Percentiles rank a stretch among this genome's conserved stretches.
Conservation (phyloP, 352 stramenopile genomes). For the Salisapilia sapeloensis region DNA sequence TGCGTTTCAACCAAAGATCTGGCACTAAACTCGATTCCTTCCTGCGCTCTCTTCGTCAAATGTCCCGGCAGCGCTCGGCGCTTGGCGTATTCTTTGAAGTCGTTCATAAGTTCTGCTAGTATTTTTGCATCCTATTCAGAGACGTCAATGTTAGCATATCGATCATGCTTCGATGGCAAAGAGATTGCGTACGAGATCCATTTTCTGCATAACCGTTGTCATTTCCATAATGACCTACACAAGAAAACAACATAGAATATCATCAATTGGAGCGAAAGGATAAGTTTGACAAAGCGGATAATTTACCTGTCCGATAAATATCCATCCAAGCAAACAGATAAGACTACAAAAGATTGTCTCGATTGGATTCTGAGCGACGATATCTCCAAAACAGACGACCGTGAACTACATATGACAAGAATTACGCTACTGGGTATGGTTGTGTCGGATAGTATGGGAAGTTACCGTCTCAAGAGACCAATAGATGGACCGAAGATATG, state of each 20-base stretch:
- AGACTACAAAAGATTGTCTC: conserved; percentile 38
- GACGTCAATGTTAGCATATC: no score
- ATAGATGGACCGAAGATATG: conserved; percentile 67
- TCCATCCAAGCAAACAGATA: conserved; percentile 52
- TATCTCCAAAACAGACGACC: conserved; percentile 60
- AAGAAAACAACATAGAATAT: no score
- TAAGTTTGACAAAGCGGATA: conserved; percentile 44
- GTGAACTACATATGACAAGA: no score
- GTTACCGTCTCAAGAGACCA: conserved; percentile 55
- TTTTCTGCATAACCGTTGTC: no score
- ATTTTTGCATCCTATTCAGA: conserved; percentile 40
- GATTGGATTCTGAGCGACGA: conserved; percentile 37
- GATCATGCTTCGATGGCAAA: no score
- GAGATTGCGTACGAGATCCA: no score
- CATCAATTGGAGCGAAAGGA: conserved; percentile 43
- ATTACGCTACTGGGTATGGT: no score
- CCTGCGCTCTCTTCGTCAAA: conserved; percentile 22
- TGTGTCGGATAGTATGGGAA: no score
- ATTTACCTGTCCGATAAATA: conserved; percentile 68
- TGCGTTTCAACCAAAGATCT: conserved; percentile 24
- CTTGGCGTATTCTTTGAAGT: conserved; percentile 58
- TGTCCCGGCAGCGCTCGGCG: conserved; percentile 17
- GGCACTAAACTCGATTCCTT: conserved; percentile 34
- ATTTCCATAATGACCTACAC: no score
- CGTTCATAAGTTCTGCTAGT: conserved; percentile 24